phyloP scores from a whole-genome alignment of 352 stramenopile species.

The Saprolegnia parasitica region DNA sequence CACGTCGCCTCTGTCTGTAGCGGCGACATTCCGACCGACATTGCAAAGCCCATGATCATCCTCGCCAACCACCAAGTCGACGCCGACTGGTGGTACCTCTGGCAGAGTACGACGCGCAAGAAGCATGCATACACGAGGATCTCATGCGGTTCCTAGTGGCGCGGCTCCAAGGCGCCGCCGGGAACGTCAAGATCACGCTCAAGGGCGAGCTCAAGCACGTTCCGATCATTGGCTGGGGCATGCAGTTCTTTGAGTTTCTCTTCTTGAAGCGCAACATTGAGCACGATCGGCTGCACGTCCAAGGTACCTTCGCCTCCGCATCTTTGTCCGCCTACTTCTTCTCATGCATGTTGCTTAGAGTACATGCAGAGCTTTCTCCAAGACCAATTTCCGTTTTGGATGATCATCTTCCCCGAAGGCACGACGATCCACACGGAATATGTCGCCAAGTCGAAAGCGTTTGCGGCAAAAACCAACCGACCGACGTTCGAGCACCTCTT shows the following conservation, averaged over 20 bases:
- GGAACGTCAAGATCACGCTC: conserved; percentile 89
- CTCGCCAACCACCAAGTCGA: conserved; percentile 90
- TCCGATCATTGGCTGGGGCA: conserved; percentile 85
- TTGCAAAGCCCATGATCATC: conserved; percentile 74
- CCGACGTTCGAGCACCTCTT: conserved; percentile 89
- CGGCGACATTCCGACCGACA: conserved; percentile 71
- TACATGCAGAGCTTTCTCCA: conserved; percentile 73
- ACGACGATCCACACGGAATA: conserved; percentile 88
- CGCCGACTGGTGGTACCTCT: conserved; percentile 92
- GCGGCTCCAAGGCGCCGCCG: conserved; percentile 48
- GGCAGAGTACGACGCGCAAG: conserved; percentile 42
- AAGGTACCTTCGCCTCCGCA: conserved; percentile 32
- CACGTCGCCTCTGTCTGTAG: conserved; percentile 27
- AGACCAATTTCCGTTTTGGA: conserved; percentile 83
- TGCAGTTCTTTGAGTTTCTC: conserved; percentile 88
- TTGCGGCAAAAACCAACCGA: conserved; percentile 73
- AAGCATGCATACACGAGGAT: not conserved
- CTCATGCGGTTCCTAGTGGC: conserved; percentile 38
- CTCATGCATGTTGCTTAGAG: conserved; percentile 25
- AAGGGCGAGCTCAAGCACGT: conserved; percentile 89
- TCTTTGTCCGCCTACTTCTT: not conserved
- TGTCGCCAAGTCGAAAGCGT: conserved; percentile 85
- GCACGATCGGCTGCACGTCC: conserved; percentile 60
- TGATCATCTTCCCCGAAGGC: conserved; percentile 88
- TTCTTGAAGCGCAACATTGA: conserved; percentile 84